phyloP scores from a whole-genome alignment of 305 asterid species.

The Solanum chacoense region DNA sequence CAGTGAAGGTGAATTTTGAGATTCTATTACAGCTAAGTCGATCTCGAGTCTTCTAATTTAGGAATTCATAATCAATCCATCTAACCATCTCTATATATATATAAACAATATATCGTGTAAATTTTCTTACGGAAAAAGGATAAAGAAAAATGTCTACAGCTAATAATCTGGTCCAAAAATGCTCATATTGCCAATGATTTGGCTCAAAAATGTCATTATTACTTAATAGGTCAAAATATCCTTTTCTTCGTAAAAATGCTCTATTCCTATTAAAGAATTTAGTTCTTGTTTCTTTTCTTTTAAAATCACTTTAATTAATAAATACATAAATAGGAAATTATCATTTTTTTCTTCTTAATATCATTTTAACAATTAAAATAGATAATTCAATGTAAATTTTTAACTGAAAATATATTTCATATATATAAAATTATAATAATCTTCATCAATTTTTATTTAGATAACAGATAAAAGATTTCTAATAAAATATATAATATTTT shows the following conservation, averaged over 20 bases:
- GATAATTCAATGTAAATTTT: background rate
- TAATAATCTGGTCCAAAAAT: too few species aligned
- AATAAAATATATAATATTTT: background rate
- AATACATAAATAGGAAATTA: background rate
- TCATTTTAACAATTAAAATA: background rate
- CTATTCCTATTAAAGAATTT: background rate
- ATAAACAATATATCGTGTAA: too few species aligned
- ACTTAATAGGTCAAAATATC: background rate
- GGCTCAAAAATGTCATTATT: background rate
- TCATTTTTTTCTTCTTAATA: background rate
- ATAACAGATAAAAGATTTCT: background rate
- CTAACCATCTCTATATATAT: too few species aligned
- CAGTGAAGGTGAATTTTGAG: too few species aligned
- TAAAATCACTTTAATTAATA: background rate
- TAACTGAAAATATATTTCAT: too few species aligned
- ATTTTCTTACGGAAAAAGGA: background rate
- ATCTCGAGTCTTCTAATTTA: too few species aligned
- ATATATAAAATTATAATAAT: background rate
- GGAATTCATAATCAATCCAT: too few species aligned
- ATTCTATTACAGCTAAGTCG: too few species aligned
- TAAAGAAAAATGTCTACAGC: background rate
- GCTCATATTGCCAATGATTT: background rate
- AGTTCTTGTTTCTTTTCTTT: background rate
- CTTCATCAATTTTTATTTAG: background rate
- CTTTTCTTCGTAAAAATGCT: background rate